Conservation (phyloP, 129 eudicot species). For the Tagetes erecta region DNA sequence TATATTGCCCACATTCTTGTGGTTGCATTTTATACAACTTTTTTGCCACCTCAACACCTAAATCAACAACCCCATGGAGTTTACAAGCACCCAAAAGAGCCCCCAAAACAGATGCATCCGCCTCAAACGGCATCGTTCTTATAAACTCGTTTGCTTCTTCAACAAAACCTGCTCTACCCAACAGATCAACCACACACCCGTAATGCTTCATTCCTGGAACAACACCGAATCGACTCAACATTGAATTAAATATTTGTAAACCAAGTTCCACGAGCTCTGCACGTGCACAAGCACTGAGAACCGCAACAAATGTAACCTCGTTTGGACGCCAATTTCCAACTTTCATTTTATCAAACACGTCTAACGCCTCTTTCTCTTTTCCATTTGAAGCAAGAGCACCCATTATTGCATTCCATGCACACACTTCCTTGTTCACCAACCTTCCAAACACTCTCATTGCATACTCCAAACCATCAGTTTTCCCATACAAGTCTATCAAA, state of each 20-base stretch:
- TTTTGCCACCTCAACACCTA: slow-evolving; percentile 60
- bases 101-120: slow-evolving; percentile 77
- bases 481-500: slow-evolving; percentile 64
- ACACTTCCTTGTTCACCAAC: slow-evolving; percentile 47
- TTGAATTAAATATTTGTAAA: slow-evolving; percentile 57
- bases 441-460: slow-evolving; percentile 45
- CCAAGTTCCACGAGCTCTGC: slow-evolving; percentile 56
- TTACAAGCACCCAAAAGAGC: slow-evolving; percentile 88
- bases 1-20: slow-evolving; percentile 54
- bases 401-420: slow-evolving; percentile 76
- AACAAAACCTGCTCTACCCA: slow-evolving; percentile 73
- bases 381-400: slow-evolving; percentile 61
- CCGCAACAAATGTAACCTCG: slow-evolving; percentile 63
- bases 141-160: slow-evolving; percentile 64
- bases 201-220: slow-evolving; percentile 79
- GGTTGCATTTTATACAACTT: slow-evolving; percentile 54
- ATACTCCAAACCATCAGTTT: slow-evolving; percentile 48
- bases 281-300: slow-evolving; percentile 77
- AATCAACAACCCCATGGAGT: slow-evolving; percentile 66
- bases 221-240: slow-evolving; percentile 44
- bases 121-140: slow-evolving; percentile 66
- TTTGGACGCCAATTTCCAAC: slow-evolving; percentile 42
- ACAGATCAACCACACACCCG: slow-evolving; percentile 84
- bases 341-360: slow-evolving; percentile 59
- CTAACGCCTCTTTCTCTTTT: slow-evolving; percentile 54